Percentiles rank a stretch among this genome's conserved stretches.
Conservation (phyloP, 169 alveolate genomes). For the Plasmodium gaboni region DNA sequence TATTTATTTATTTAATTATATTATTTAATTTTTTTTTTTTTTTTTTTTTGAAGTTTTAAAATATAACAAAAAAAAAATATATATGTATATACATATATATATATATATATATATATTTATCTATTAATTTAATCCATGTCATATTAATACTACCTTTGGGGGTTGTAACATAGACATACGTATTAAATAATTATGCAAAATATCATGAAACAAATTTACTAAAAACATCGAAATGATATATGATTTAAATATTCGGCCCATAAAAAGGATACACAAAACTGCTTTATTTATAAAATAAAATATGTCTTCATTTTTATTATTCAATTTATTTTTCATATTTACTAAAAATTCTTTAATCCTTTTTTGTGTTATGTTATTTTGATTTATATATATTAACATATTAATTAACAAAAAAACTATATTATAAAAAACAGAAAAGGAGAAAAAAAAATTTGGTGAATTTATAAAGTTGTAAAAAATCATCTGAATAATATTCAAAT, state of each 20-base stretch:
- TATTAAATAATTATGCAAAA: constrained; percentile 18
- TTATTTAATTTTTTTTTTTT: too few species aligned
- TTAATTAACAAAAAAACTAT: constrained; percentile 22
- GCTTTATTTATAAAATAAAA: constrained; percentile 37
- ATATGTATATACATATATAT: too few species aligned
- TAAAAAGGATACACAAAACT: constrained; percentile 20
- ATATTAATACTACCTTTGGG: too few species aligned
- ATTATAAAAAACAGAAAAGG: constrained; percentile 45
- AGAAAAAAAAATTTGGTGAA: constrained; percentile 46
- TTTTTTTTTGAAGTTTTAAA: too few species aligned
- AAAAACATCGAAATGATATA: constrained; percentile 47
- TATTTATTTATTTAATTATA: too few species aligned
- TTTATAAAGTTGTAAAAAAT: constrained; percentile 10
- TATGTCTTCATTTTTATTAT: constrained; percentile 17
- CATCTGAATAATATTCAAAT: neutral
- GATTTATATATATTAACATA: constrained; percentile 8
- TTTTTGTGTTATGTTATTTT: constrained; percentile 26
- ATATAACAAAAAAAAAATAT: too few species aligned
- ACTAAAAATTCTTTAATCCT: constrained; percentile 5
- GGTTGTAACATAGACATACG: neutral
- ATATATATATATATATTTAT: too few species aligned
- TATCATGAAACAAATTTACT: constrained; percentile 58
- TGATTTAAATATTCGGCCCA: constrained; percentile 29
- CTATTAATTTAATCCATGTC: too few species aligned
- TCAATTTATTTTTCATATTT: constrained; percentile 29